Evolutionary conservation across 805 yeast species (phyloP).

Genomic region (Wickerhamiella musiphila): DNA sequence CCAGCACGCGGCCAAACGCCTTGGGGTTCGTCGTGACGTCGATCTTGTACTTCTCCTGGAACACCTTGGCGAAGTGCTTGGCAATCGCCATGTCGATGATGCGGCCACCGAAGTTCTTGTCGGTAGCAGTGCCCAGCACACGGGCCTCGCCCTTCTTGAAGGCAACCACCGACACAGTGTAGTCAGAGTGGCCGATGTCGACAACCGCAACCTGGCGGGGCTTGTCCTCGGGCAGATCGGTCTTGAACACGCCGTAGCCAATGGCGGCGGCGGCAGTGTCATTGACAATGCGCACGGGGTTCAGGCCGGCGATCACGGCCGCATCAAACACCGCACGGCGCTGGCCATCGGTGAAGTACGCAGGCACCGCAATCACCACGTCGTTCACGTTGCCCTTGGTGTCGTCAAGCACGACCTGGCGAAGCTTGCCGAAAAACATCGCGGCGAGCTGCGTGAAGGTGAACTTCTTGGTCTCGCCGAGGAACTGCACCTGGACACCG

Average conservation of each 20-base stretch:
- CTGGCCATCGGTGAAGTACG: constrained; percentile 92
- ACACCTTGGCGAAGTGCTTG: constrained; percentile 84
- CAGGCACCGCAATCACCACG: constrained; percentile 88
- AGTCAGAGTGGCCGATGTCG: constrained; percentile 94
- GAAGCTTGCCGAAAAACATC: constrained; percentile 85
- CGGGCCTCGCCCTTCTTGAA: constrained; percentile 94
- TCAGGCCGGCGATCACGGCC: constrained; percentile 85
- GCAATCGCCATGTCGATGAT: constrained; percentile 89
- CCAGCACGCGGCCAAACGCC: constrained; percentile 83
- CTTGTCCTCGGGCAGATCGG: constrained; percentile 84
- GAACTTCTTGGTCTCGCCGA: constrained; percentile 62
- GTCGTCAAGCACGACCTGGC: constrained; percentile 62
- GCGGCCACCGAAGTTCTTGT: constrained; percentile 97
- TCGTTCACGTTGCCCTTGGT: constrained; percentile 69
- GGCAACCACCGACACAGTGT: constrained; percentile 75
- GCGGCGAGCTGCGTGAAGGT: constrained; percentile 83
- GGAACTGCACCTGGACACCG: constrained; percentile 72
- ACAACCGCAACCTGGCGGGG: constrained; percentile 81
- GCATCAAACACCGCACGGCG: constrained; percentile 95
- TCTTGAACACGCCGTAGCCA: constrained; percentile 96
- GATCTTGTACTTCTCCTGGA: constrained; percentile 81
- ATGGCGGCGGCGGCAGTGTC: constrained; percentile 98
- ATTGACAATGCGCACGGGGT: constrained; percentile 95
- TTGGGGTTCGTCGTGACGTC: constrained; percentile 82
- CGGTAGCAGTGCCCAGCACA: constrained; percentile 79